phyloP scores from a whole-genome alignment of 1,284 basidiomycete species.

The Cronartium quercuum region DNA sequence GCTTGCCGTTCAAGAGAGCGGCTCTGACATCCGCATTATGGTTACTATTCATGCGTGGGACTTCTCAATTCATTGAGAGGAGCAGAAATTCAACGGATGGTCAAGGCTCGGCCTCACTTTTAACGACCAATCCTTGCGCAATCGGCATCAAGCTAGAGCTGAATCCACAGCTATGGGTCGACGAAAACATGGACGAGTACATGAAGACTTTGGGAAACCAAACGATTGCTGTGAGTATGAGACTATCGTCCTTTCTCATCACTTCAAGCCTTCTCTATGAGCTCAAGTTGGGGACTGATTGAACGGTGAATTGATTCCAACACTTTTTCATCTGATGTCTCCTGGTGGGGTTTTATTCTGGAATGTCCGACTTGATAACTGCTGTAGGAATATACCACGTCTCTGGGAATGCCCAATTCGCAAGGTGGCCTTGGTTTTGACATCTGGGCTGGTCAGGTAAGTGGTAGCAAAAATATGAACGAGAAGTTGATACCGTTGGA shows the following conservation, averaged over 20 bases:
- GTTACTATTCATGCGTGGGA: background rate
- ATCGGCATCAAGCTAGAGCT: conserved; percentile 1
- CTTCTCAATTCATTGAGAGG: background rate
- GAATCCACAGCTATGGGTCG: conserved; percentile 12
- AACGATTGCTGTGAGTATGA: conserved; percentile 6
- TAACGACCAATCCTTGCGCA: conserved; percentile 9
- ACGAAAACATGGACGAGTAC: conserved; percentile 13
- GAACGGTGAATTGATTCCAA: too few species aligned
- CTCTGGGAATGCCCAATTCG: conserved; percentile 16
- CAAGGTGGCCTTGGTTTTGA: conserved; percentile 18
- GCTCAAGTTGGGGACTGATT: too few species aligned
- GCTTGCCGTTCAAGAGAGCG: background rate
- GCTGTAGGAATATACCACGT: conserved; percentile 18
- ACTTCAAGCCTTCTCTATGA: background rate
- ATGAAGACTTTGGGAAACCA: background rate
- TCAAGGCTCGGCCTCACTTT: background rate
- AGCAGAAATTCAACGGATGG: background rate
- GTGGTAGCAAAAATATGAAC: background rate
- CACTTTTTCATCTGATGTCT: background rate
- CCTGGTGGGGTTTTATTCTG: background rate
- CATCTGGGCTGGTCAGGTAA: conserved; percentile 13
- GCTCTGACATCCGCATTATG: background rate
- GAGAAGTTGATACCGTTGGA: background rate
- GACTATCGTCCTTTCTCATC: background rate
- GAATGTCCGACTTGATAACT: background rate